A percentile compares a stretch with the other conserved stretches of the same genome.
phyloP scores from a whole-genome alignment of 257 asterid species.

The Nicotiana benthamiana region DNA sequence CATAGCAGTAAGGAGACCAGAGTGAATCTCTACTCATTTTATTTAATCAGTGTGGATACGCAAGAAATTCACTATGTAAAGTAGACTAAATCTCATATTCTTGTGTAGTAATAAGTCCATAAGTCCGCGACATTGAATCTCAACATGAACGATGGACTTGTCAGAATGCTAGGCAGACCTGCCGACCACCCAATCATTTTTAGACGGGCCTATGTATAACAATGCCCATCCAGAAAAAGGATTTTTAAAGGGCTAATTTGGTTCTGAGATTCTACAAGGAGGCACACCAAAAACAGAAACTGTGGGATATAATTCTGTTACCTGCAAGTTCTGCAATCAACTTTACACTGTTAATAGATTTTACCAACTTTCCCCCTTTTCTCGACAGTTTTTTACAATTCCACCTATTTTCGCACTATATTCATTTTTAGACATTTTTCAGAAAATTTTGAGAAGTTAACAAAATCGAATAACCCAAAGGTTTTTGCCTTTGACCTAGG shows the following conservation, averaged over 20 bases:
- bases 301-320: background rate
- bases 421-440: background rate
- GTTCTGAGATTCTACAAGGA: background rate
- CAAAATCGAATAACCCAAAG: background rate
- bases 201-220: background rate
- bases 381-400: background rate
- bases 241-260: background rate
- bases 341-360: background rate
- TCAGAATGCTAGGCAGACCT: background rate
- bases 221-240: background rate
- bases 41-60: too few species aligned
- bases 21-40: background rate
- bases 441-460: background rate
- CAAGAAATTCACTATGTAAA: too few species aligned
- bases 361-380: background rate
- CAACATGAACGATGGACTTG: background rate
- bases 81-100: background rate
- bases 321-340: background rate
- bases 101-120: background rate
- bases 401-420: background rate
- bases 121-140: background rate
- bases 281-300: background rate
- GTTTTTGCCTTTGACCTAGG: background rate
- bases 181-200: background rate
- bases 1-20: conserved; percentile 3